Evolutionary conservation across 495 filamentous ascomycete genomes (phyloP).

Genomic region (Talaromyces ruber): DNA sequence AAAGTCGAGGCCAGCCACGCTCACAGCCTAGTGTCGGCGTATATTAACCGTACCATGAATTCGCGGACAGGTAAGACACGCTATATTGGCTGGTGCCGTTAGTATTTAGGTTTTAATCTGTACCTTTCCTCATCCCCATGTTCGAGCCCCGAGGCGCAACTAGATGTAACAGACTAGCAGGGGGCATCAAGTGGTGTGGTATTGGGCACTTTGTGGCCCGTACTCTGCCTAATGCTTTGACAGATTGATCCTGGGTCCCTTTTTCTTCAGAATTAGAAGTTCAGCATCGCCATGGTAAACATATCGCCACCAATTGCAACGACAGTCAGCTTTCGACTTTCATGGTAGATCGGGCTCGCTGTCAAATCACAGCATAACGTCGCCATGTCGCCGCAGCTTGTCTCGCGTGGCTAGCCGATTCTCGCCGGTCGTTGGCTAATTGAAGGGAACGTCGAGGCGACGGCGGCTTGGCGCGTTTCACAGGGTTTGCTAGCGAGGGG

Average conservation of each 20-base stretch:
- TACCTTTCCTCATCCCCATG: background rate
- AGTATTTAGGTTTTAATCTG: background rate
- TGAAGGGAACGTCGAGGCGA: background rate
- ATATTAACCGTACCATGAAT: background rate
- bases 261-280: too few species aligned
- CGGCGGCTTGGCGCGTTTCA: slow-evolving; percentile 4
- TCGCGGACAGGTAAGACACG: background rate
- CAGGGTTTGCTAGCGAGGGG: background rate
- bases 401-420: background rate
- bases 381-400: background rate
- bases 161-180: background rate
- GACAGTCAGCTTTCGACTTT: background rate
- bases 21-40: background rate
- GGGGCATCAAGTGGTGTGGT: background rate
- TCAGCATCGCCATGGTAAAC: background rate
- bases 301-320: background rate
- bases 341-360: background rate
- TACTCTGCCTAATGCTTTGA: background rate
- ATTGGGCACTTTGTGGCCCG: background rate
- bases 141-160: background rate
- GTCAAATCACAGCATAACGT: slow-evolving; percentile 1
- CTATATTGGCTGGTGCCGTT: slow-evolving; percentile 1
- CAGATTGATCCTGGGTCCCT: too few species aligned
- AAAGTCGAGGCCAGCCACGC: background rate
- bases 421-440: background rate